Base-by-base conservation (phyloP, 345 rosid species). In the Populus euphratica region DNA sequence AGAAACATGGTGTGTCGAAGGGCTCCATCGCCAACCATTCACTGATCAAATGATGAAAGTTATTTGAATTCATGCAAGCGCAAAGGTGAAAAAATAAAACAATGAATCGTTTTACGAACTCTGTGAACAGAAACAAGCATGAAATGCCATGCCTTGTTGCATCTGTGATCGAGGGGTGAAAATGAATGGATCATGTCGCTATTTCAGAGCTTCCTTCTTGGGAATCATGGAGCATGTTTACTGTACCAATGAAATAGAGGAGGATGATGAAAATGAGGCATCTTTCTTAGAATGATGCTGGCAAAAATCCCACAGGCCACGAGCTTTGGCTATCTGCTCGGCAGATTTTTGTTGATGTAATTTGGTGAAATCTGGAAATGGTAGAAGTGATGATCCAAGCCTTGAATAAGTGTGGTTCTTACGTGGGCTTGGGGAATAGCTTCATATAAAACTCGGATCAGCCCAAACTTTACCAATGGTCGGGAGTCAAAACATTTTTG, bases 1-100 rank as follows among this genome's bases (percentile, higher is more conserved):
- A 69, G 70, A 80, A 84, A 90, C 93, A 2, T 90, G 95, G 97
- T 86, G 91, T 39, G 89, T 91, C 23, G 84, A 85, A 76, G 84
- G 88, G 73, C 77, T 65, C 36, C 91, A 89, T 67, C 84, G 83
- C 11, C 80, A 56, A 38, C 77, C 77, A 13, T 86, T 91, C 67
- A n/a, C 84, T 14, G 50, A 84, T 75, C 84, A 69, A 33, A 83
- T 89, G 83, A 81, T 31, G 14, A 79, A 84, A 36, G 27, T 39
- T 36, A 39, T 18, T 17, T 79, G 66, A 59, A 49, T 33, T 16
- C 27, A 36, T 49, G 54, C 25, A 69, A 11, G 20, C 18, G 7
- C 29, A 9, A 43, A 66, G 36, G 2, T 21, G 25, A 18, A 0
- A n/a, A 43, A 10, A 76, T 36, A 12, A 12, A 38, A 20, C 41